phyloP scores from a whole-genome alignment of 2,329 filamentous ascomycete genomes.

The Ophiostoma novo-ulmi region DNA sequence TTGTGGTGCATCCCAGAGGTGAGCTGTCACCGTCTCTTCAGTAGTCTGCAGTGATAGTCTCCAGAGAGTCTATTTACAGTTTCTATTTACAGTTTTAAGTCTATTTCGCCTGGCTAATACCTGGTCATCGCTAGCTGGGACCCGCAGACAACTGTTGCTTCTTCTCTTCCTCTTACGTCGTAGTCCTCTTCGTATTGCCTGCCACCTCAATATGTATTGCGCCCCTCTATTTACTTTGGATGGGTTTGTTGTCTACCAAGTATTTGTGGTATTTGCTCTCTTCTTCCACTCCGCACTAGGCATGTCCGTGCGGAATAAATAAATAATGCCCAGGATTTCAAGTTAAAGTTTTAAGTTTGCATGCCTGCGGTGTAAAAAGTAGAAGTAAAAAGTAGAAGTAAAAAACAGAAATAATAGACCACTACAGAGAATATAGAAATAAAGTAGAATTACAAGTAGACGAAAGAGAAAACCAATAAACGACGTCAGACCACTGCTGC shows the following conservation, averaged over 20 bases:
- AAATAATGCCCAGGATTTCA: neutral
- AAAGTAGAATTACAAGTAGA: neutral
- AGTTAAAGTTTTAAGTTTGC: neutral
- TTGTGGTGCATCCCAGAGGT: slow-evolving; percentile 7
- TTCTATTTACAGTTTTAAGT: neutral
- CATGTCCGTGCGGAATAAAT: neutral
- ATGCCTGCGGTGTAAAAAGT: slow-evolving; percentile 2
- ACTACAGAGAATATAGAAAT: no score
- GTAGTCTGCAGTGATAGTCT: neutral
- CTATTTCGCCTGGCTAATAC: neutral
- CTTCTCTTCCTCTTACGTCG: slow-evolving; percentile 1
- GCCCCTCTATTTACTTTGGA: slow-evolving; percentile 12
- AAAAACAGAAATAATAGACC: neutral
- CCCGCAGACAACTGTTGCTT: slow-evolving; percentile 2
- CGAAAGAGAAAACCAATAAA: neutral
- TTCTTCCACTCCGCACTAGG: neutral
- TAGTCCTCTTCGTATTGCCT: slow-evolving; percentile 9
- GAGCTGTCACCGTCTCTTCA: slow-evolving; percentile 8
- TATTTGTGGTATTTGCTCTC: neutral
- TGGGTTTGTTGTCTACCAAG: neutral
- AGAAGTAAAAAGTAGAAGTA: neutral
- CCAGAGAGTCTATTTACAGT: neutral
- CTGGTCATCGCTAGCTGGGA: neutral
- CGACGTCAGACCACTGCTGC: slow-evolving; percentile 1
- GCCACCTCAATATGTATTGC: neutral